Evolutionary conservation across 129 eudicot species (phyloP), one percentile per base, ranked within the genome.

Genomic region (Escallonia herrerae): DNA sequence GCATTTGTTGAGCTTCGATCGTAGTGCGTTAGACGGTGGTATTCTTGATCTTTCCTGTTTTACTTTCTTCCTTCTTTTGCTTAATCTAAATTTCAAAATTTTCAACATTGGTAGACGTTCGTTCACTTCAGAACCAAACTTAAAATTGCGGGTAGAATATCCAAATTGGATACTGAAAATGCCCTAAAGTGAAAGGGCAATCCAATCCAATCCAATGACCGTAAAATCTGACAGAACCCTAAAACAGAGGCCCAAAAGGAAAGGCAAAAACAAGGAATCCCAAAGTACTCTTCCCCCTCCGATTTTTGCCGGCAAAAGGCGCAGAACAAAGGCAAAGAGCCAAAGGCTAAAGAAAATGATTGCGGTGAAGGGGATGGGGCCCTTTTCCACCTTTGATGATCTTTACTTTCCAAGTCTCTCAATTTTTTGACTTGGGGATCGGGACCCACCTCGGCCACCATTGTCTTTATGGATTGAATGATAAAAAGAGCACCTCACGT

Each of bases 401-500:
- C 37, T 73, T 78, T 37, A 73, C 72, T 64, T 76, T 76, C 58
- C 37, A 54, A 59, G 60, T 80, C 65, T 66, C 43, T 47, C 64
- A 63, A 15, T 15, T 70, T 78, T 76, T 84, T 70, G 75, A 70
- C 82, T 78, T 68, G 75, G 73, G 73, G 74, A 48, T 66, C 43
- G 75, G 56, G 76, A 43, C 82, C 87, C 77, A 68, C 64, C 50
- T 51, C 14, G 76, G 69, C 80, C 89, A 77, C 84, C 87, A 81
- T 76, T 83, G 87, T 85, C 91, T 81, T 85, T 77, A 83, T 87
- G 91, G 91, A 83, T 83, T 87, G 91, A 91, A 87, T 91, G 86
- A 88, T 88, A 88, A 84, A 87, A 79, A 93, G 95, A 83, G 96
- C 98, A 93, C 95, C 98, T 91, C 97, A 91, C 97, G 96, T 91